A percentile compares a stretch with the other conserved stretches of the same genome.
These are phyloP conservation scores for Corynascus novoguineensis DNA, from an alignment of 495 filamentous ascomycete species.

Conservation along the genomic window DNA sequence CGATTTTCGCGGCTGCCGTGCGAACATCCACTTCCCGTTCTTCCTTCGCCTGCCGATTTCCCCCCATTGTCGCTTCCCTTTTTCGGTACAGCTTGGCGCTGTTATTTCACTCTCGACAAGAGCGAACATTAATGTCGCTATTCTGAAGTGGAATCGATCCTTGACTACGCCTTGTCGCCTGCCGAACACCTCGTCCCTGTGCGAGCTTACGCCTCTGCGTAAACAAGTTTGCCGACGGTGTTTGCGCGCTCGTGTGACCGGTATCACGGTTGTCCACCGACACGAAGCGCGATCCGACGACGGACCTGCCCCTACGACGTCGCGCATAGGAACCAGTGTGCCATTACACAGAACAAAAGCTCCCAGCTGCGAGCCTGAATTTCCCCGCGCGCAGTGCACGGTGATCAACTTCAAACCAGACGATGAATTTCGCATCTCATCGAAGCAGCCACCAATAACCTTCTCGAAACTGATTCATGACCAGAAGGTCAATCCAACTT, in stretches of 20 bases:
- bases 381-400: slow-evolving; percentile 9
- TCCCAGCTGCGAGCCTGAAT: background rate
- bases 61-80: background rate
- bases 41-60: background rate
- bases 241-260: background rate
- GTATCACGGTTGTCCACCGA: too few relatives aligned
- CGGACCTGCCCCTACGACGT: too few relatives aligned
- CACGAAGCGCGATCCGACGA: too few relatives aligned
- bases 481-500: slow-evolving; percentile 3
- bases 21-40: background rate
- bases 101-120: background rate
- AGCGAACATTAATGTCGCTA: background rate
- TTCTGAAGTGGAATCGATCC: background rate
- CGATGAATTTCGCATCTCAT: slow-evolving; percentile 20
- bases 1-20: background rate
- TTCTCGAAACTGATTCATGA: background rate
- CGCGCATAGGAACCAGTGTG: too few relatives aligned
- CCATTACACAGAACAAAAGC: too few relatives aligned
- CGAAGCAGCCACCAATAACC: slow-evolving; percentile 16
- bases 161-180: background rate
- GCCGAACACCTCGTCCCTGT: background rate
- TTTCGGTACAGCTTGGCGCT: background rate
- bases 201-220: background rate
- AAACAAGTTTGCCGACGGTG: background rate
- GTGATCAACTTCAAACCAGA: slow-evolving; percentile 16